Evolutionary conservation across 116 monocot genomes (phyloP), one percentile per base, ranked within the genome.

Genomic region (Papilionanthe hybrid): DNA sequence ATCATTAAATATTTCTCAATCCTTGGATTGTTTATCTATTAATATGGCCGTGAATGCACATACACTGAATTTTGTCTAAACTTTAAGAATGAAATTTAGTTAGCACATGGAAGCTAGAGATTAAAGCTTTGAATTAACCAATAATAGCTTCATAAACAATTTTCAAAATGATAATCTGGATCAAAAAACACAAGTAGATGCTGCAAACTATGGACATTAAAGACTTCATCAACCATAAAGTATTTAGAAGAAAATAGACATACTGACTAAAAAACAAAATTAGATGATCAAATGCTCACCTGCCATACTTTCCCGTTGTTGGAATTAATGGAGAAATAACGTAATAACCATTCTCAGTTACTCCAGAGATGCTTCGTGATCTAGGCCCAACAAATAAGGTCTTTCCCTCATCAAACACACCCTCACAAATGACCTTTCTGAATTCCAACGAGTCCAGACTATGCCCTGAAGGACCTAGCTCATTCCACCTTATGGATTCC

Each of bases 321-420:
- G 93, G 90, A 81, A 98, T 48, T 48, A 98, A 83, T 72, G 98
- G 98, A 25, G 94, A 90, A 23, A 98, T 93, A 11, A 94, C 77
- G 73, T 92, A 98, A 78, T 90, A 98, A 68, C 98, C 98, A 86
- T 94, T 94, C 84, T 98, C 93, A 7, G 93, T 94, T 45, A 98
- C 87, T 48, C 98, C 98, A 9, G 98, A 94, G 37, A 98, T 98
- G 75, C 91, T 94, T 79, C 98, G 88, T 77, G 98, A 98, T 20
- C 94, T 93, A 73, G 98, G 98, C 1, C 98, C 94, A 66, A 98
- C 50, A 84, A 85, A 98, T 50, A 94, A 74, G 29, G 87, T 88
- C 76, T 87, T 94, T 63, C 79, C 83, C 80, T 93, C 98, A 72
- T 92, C 93, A 81, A 93, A 94, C 73, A 82, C 28, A 9, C 94